phyloP scores from a whole-genome alignment of 306 rosid genomes.

The Styphnolobium japonicum region DNA sequence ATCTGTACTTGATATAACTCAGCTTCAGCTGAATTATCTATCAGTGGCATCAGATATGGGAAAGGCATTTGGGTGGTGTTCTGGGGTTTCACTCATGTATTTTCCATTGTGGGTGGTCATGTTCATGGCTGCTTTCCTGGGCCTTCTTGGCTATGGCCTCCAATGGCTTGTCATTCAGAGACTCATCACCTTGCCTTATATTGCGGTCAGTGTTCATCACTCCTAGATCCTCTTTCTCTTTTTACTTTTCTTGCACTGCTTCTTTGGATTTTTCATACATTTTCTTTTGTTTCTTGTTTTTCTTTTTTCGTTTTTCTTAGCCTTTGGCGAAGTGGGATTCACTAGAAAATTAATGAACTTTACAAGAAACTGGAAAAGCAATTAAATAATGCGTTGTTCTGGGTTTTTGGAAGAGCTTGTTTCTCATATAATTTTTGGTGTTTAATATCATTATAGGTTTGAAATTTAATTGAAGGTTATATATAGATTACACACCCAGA shows the following conservation, averaged over 20 bases:
- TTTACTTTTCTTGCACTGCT: neutral
- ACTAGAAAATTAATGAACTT: neutral
- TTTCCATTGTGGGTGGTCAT: constrained; percentile 59
- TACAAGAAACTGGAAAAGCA: neutral
- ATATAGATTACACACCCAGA: neutral
- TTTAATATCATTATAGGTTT: neutral
- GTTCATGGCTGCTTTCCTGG: constrained; percentile 49
- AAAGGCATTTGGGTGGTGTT: constrained; percentile 71
- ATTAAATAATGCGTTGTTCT: neutral
- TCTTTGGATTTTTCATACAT: neutral
- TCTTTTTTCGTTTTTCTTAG: neutral
- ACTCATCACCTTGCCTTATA: constrained; percentile 53
- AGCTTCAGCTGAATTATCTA: constrained; percentile 63
- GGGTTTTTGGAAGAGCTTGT: neutral
- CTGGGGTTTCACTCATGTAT: constrained; percentile 50
- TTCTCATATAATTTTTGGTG: neutral
- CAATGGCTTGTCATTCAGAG: constrained; percentile 62
- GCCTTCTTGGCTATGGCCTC: constrained; percentile 59
- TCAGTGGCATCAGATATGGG: constrained; percentile 80
- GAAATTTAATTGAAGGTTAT: neutral
- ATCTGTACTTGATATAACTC: constrained; percentile 55
- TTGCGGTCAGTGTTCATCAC: constrained; percentile 40
- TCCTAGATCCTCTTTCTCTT: neutral
- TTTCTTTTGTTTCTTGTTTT: neutral
- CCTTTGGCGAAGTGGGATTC: neutral